These are phyloP conservation scores for Penicillium egyptiacum DNA, from an alignment of 495 filamentous ascomycete genomes.

Conservation along the genomic window DNA sequence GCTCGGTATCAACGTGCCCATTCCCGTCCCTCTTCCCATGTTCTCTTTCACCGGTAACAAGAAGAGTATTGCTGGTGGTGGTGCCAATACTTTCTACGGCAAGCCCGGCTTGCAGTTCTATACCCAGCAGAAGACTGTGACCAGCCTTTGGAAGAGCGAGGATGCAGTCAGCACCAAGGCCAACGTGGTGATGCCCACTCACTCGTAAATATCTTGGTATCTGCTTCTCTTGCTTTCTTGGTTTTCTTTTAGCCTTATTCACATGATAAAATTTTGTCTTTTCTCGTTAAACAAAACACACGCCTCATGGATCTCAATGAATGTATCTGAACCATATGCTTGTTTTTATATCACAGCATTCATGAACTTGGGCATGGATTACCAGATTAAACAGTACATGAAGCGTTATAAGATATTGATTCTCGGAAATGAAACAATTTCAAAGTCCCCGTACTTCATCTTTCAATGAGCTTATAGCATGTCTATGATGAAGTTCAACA, in stretches of 20 bases:
- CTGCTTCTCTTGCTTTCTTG: not conserved
- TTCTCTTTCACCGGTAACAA: constrained; percentile 99
- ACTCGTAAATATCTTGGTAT: constrained; percentile 39
- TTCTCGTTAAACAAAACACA: constrained; percentile 2
- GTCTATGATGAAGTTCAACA: not conserved
- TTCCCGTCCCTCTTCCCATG: constrained; percentile 88
- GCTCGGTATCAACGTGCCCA: constrained; percentile 66
- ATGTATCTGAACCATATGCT: constrained; percentile 1
- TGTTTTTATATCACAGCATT: not conserved
- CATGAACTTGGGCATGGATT: not conserved
- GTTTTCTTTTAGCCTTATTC: constrained; percentile 5
- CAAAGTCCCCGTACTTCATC: not conserved
- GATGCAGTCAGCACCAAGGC: constrained; percentile 81
- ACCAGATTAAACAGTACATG: constrained; percentile 3
- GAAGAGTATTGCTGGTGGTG: constrained; percentile 89
- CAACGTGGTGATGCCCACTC: constrained; percentile 91
- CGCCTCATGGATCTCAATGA: constrained; percentile 4
- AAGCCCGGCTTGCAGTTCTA: constrained; percentile 90
- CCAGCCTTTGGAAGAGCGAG: constrained; percentile 82
- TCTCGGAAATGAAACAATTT: not conserved
- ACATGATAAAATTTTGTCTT: constrained; percentile 4
- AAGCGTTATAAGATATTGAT: not conserved
- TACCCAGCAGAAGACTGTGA: constrained; percentile 97
- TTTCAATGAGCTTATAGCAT: not conserved
- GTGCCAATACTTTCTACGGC: constrained; percentile 93